These are phyloP conservation scores for Citrus trifoliata DNA, from an alignment of 345 rosid genomes.

Conservation along the genomic window DNA sequence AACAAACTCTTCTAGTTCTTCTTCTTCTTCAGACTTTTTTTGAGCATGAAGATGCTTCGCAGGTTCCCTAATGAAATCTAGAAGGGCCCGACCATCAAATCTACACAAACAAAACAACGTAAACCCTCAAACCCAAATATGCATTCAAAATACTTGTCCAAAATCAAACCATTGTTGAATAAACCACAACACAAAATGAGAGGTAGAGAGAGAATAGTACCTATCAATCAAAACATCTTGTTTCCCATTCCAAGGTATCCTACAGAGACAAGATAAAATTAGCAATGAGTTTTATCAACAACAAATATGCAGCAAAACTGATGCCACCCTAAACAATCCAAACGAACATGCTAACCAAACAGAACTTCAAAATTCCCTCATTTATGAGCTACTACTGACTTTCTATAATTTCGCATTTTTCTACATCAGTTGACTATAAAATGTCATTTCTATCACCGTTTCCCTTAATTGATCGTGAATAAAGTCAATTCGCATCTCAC, in stretches of 20 bases:
- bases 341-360: background rate
- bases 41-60: slow-evolving; percentile 39
- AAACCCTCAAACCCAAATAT: background rate
- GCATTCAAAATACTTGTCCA: background rate
- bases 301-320: background rate
- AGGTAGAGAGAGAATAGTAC: slow-evolving; percentile 23
- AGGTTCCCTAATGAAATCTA: slow-evolving; percentile 89
- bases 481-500: background rate
- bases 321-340: background rate
- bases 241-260: slow-evolving; percentile 96
- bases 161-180: background rate
- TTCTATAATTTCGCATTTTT: background rate
- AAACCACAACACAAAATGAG: background rate
- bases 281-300: background rate
- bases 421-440: background rate
- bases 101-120: slow-evolving; percentile 20
- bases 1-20: slow-evolving; percentile 99
- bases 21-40: slow-evolving; percentile 82
- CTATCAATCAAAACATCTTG: slow-evolving; percentile 82
- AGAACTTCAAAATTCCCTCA: background rate
- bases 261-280: slow-evolving; percentile 15
- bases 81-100: slow-evolving; percentile 92
- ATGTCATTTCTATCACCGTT: background rate
- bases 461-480: background rate
- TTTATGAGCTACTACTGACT: background rate